Evolutionary conservation across 2,329 filamentous ascomycete species (phyloP).

Genomic region (Aspergillus fumigatus): DNA sequence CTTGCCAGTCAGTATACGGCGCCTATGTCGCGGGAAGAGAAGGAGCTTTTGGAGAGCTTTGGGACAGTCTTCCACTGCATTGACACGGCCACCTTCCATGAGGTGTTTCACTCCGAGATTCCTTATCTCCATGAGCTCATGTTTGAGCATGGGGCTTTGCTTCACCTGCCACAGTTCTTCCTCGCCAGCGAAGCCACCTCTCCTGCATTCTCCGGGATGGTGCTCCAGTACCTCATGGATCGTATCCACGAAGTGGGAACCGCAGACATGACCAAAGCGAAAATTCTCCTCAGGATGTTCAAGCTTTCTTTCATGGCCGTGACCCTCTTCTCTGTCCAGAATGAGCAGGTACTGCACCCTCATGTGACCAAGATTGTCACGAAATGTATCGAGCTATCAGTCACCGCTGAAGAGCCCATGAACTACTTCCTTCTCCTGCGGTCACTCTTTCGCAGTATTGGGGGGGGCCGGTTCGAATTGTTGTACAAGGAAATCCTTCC

Average conservation of each 20-base stretch:
- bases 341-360: conserved; percentile 90
- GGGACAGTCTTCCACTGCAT: conserved; percentile 98
- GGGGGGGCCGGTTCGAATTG: conserved; percentile 94
- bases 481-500: conserved; percentile 97
- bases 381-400: conserved; percentile 92
- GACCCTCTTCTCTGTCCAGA: conserved; percentile 88
- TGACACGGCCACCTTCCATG: conserved; percentile 95
- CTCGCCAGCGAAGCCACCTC: conserved; percentile 98
- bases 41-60: conserved; percentile 94
- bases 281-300: conserved; percentile 87
- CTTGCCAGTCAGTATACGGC: conserved; percentile 94
- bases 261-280: conserved; percentile 84
- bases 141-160: conserved; percentile 87
- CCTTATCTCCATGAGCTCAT: conserved; percentile 96
- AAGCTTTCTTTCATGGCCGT: conserved; percentile 99
- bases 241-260: conserved; percentile 93
- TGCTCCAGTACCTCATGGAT: conserved; percentile 95
- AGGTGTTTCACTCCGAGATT: conserved; percentile 97
- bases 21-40: conserved; percentile 91
- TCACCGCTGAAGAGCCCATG: conserved; percentile 93
- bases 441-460: conserved; percentile 92
- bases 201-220: conserved; percentile 96
- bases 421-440: conserved; percentile 95
- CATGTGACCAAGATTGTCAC: conserved; percentile 97
- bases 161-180: conserved; percentile 97